phyloP scores from a whole-genome alignment of 345 rosid species.

The Salix suchowensis region DNA sequence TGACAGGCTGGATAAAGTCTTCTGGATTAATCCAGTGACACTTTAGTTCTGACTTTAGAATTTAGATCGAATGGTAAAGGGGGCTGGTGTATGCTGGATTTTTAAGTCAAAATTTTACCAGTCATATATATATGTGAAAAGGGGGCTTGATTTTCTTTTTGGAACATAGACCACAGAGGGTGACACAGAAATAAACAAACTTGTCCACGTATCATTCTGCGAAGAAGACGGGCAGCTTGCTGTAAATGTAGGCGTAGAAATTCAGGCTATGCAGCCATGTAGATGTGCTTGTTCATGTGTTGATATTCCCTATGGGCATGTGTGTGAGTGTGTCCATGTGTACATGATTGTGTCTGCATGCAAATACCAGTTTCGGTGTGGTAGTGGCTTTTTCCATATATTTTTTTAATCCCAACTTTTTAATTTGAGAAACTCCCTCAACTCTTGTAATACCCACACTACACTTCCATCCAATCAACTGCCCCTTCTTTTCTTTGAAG shows the following conservation, averaged over 20 bases:
- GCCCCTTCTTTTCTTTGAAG: background rate
- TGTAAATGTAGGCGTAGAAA: background rate
- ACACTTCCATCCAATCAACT: background rate
- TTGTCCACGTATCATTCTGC: background rate
- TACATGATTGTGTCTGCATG: background rate
- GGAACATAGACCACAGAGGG: background rate
- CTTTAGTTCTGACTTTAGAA: background rate
- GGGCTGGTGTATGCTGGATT: background rate
- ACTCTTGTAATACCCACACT: background rate
- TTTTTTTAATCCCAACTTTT: background rate
- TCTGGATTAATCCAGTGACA: background rate
- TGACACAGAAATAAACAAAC: background rate
- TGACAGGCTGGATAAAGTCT: background rate
- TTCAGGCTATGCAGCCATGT: background rate
- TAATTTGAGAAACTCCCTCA: background rate
- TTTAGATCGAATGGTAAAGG: background rate
- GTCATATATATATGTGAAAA: background rate
- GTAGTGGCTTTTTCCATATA: background rate
- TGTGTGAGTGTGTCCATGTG: too few species aligned
- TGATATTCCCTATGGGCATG: background rate
- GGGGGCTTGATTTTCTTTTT: background rate
- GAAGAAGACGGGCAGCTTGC: background rate
- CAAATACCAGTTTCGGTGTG: background rate
- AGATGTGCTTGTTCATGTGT: background rate
- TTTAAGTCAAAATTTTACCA: background rate